Conservation (phyloP, 257 asterid species). For the Nicotiana paniculata region DNA sequence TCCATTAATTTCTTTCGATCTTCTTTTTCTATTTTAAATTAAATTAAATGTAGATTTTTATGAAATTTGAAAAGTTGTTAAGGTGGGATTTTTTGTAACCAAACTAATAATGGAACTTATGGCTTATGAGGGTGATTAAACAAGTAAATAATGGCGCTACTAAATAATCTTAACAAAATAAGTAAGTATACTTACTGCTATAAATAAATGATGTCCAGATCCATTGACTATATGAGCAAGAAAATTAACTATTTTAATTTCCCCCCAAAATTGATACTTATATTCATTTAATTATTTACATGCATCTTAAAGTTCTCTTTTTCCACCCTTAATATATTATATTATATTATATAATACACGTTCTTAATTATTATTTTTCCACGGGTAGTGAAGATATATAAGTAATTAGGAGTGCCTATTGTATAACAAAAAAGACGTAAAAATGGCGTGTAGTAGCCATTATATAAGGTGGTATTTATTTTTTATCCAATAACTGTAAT, state of each 20-base stretch:
- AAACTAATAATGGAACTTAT: slow-evolving; percentile 4
- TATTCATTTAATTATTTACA: not conserved
- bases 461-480: no score
- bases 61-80: not conserved
- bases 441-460: no score
- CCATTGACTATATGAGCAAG: not conserved
- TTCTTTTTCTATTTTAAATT: no score
- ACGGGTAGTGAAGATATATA: not conserved
- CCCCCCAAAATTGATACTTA: not conserved
- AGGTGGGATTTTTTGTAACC: not conserved
- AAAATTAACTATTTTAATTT: not conserved
- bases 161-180: not conserved
- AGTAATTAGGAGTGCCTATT: not conserved
- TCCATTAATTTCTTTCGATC: no score
- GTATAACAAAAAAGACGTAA: not conserved
- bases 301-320: not conserved
- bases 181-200: not conserved
- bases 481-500: no score
- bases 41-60: not conserved
- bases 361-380: not conserved
- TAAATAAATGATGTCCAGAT: not conserved
- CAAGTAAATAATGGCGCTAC: not conserved
- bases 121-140: not conserved
- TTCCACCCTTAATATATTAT: not conserved
- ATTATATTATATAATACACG: not conserved